Conservation (phyloP, 176 grass and related monocot species). For the Luzula sylvatica region DNA sequence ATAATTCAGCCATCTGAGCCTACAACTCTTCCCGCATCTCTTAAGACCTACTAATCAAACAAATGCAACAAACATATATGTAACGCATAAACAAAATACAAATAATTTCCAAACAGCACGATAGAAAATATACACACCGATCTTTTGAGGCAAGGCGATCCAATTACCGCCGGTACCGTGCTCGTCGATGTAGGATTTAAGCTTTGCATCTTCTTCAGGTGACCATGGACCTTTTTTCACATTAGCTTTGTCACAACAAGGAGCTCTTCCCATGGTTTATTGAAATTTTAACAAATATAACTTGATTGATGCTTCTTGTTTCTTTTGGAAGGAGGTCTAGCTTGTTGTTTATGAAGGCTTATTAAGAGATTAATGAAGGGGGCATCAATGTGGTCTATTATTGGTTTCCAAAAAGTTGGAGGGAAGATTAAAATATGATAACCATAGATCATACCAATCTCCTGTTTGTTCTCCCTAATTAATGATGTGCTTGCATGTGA, state of each 20-base stretch:
- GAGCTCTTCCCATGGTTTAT: conserved; percentile 74
- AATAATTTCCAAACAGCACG: not conserved
- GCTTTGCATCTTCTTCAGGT: conserved; percentile 73
- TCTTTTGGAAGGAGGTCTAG: not conserved
- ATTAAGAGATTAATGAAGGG: conserved; percentile 36
- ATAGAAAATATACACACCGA: conserved; percentile 37
- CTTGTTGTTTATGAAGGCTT: conserved; percentile 26
- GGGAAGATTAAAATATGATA: not conserved
- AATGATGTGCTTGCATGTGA: conserved; percentile 16
- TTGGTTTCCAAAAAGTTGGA: conserved; percentile 32
- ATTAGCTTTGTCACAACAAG: conserved; percentile 83
- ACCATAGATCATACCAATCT: not conserved
- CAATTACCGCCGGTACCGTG: conserved; percentile 91
- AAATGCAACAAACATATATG: not conserved
- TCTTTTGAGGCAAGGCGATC: conserved; percentile 90
- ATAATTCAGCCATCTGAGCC: conserved; percentile 94
- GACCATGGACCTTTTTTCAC: conserved; percentile 97
- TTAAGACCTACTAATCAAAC: conserved; percentile 48
- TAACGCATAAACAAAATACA: not conserved
- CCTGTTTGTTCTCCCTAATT: not conserved
- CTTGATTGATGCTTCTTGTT: conserved; percentile 2
- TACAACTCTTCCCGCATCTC: conserved; percentile 93
- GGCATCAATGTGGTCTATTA: conserved; percentile 35
- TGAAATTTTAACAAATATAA: not conserved
- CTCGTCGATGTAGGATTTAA: conserved; percentile 94